Evolutionary conservation across 345 rosid genomes (phyloP), one percentile per base, ranked within the genome.

Genomic region (Populus davidiana): DNA sequence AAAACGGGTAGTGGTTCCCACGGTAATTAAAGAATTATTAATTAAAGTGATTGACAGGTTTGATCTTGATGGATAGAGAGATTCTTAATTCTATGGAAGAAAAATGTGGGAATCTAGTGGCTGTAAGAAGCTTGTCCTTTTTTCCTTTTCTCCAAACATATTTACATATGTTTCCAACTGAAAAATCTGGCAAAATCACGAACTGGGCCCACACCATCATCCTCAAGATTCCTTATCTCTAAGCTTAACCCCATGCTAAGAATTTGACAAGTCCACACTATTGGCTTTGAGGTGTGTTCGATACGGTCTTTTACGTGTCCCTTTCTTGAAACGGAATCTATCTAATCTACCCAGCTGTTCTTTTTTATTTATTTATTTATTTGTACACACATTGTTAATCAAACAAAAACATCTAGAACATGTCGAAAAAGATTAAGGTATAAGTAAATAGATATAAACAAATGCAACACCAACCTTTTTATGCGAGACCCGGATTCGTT

Each of bases 101-200:
- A 62, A 67, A 81, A 52, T 29, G 39, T 6, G 88, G 88, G 91
- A 87, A 82, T 87, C 89, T 80, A 77, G 81, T 35, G 88, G 89
- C 82, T 84, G 88, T 70, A 4, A 81, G 84, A 85, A 80, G 83
- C 16, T 77, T 77, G 84, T 84, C 83, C 75, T 73, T 78, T 83
- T 79, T 39, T 27, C 35, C 39, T 29, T 50, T 43, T 25, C 21
- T 29, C 13, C 71, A 23, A 35, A 41, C n/a, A n/a, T 43, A 36
- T n/a, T 44, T 20, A 14, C 33, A 75, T 13, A 27, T 13, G n/a
- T 70, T 69, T 75, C 62, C 73, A 71, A 56, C 23, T 38, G 5
- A 27, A 41, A 61, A 78, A 71, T 69, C 33, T 68, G 39, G 80
- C 49, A 61, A 81, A 14, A 56, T 81, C 74, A 20, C 44, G 54